Base-by-base conservation (phyloP, 2,329 filamentous ascomycete genomes). In the Arthrobotrys entomopaga region DNA sequence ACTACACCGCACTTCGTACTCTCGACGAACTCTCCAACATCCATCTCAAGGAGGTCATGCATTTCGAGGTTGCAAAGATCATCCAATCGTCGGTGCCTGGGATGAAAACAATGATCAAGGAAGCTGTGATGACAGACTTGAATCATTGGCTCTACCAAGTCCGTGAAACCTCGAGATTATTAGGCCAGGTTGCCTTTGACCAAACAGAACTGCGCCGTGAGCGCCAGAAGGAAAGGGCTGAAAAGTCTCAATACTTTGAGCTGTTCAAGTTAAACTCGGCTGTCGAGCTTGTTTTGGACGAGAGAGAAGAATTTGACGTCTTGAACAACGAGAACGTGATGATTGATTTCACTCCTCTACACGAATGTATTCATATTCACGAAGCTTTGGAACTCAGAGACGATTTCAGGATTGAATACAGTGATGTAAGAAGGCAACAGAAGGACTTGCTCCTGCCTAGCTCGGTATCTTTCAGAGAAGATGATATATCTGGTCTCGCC, bases 121-220 rank as follows among this genome's bases (percentile, higher is more conserved):
- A 98, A 82, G 93, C 93, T 13, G 95, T 99, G 77, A 98, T 98
- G 92, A 91, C 88, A 1, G 95, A 99, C 82, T 83, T 99, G 65
- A 98, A 98, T 80, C 97, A 93, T 0, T 99, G 95, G 95, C 85
- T 99, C 8, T 99, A 91, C 79, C 89, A 92, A 20, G 96, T 99
- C 76, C 89, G 95, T 79, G 95, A 99, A 81, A 96, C 93, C 16
- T 97, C 95, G 0, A 94, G 97, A 78, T 97, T 97, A 76, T 83
- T 99, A 6, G 95, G 95, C 3, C 95, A 99, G 81, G 92, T 99
- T 5, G 93, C 95, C 2, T 96, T 99, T 80, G 98, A 96, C 80
- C 93, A 98, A 80, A 99, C 95, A 0, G 91, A 97, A 78, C 87
- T 96, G 80, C 88, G 95, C 50, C 87, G 94, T 76, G 87, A 88